Conservation (phyloP, 73 alveolate species). For the Stentor roeselii region DNA sequence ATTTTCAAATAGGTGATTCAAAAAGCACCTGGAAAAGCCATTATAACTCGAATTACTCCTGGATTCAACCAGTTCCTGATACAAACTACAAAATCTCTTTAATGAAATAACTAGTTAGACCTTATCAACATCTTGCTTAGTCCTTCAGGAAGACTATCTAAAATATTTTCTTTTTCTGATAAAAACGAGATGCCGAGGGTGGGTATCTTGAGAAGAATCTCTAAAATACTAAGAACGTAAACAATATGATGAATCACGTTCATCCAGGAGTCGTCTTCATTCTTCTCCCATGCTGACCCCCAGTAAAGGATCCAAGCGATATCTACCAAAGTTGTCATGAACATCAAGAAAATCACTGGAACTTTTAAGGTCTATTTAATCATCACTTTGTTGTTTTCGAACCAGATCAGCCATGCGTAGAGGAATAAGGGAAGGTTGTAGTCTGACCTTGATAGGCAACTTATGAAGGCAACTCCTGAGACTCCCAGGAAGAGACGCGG, state of each 20-base stretch:
- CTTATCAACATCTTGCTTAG: not conserved
- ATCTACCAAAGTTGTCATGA: not conserved
- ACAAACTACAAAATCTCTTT: not conserved
- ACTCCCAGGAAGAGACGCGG: constrained; percentile 18
- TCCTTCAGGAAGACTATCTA: not conserved
- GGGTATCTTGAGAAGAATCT: not conserved
- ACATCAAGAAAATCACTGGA: not conserved
- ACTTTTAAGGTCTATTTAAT: not conserved
- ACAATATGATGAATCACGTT: not conserved
- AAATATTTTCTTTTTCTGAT: not conserved
- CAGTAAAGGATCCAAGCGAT: constrained; percentile 16
- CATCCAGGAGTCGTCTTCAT: not conserved
- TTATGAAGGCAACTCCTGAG: not conserved
- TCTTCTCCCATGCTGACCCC: constrained; percentile 20
- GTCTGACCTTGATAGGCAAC: constrained; percentile 20
- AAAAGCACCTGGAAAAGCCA: not conserved
- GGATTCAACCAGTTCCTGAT: not conserved
- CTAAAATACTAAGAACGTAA: not conserved
- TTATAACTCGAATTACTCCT: no score
- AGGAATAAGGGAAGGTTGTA: constrained; percentile 17
- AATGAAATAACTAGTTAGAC: not conserved
- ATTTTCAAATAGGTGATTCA: not conserved
- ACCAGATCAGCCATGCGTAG: not conserved
- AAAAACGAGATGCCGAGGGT: not conserved
- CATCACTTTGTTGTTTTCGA: not conserved